Base-by-base conservation (phyloP, 139 green algal genomes). In the Chlorella vulgaris region DNA sequence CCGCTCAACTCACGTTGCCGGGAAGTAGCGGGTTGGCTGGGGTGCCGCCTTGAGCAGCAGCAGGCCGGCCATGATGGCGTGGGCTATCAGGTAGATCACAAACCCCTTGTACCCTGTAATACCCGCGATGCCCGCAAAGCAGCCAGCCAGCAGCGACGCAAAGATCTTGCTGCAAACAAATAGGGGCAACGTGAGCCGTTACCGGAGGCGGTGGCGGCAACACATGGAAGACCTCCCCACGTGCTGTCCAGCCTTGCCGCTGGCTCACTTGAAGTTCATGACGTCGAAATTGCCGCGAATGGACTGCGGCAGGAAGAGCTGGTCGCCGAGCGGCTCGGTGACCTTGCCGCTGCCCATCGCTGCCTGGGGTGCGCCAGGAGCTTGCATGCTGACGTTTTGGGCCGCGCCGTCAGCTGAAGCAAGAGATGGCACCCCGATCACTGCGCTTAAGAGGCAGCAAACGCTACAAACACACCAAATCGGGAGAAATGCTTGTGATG, bases 31-130 rank as follows among this genome's bases (percentile, higher is more conserved):
- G 5, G 55, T 26, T 15, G 76, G 50, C 55, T 58, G 28, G 38
- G 67, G 43, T 10, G 29, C 68, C 28, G 74, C 76, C 28, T 87
- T 87, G 22, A 76, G 43, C n/a, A 40, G 38, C 47, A 69, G 53
- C 38, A 51, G 47, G 35, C 43, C 50, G 15, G 39, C 38, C 63
- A 90, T 84, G 69, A 84, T 5, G 0, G 38, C 50, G 26, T 91
- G 86, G 4, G 78, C 78, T 2, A 79, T 22, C 13, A 91, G 58
- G 66, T 88, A 91, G 24, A 85, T 74, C 5, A 78, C 18, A 62
- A 91, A 91, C 39, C 88, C 88, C 24, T 51, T 78, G 74, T 81
- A 91, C 4, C 88, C 88, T 24, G 83, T 89, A 13, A 91, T 65
- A 31, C 88, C 88, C 8, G 78, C 29, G 6, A 91, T 81, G 29